These are phyloP conservation scores for Cercospora sp. DNA, from an alignment of 2,329 filamentous ascomycete species.

Conservation along the genomic window DNA sequence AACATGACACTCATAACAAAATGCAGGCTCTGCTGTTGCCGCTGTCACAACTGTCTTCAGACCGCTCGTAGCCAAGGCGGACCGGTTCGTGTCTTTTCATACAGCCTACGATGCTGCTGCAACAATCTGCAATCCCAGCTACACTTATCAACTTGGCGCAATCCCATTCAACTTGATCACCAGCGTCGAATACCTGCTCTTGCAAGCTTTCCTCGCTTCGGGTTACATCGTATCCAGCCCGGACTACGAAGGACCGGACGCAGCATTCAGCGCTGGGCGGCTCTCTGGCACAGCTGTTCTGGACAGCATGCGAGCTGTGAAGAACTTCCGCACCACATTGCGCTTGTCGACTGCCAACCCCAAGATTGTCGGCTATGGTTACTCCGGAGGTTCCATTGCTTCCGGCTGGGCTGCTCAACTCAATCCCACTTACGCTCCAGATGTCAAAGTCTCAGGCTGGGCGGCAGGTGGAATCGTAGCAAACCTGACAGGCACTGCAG, in stretches of 20 bases:
- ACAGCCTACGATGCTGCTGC: constrained; percentile 40
- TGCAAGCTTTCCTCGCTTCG: constrained; percentile 26
- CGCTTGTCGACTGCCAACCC: constrained; percentile 26
- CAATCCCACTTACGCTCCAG: constrained; percentile 54
- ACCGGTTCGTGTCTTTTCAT: constrained; percentile 35
- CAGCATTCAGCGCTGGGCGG: constrained; percentile 38
- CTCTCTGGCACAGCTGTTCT: constrained; percentile 46
- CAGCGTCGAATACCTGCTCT: constrained; percentile 25
- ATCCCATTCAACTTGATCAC: constrained; percentile 30
- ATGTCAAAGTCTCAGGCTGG: constrained; percentile 51
- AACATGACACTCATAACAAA: neutral
- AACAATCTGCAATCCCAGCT: constrained; percentile 44
- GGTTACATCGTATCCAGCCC: constrained; percentile 40
- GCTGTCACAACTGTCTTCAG: constrained; percentile 34
- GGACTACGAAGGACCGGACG: constrained; percentile 45
- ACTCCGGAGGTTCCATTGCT: constrained; percentile 56
- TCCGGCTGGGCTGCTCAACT: constrained; percentile 55
- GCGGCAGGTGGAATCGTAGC: constrained; percentile 53
- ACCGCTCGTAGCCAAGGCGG: constrained; percentile 25
- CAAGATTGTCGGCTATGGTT: constrained; percentile 53
- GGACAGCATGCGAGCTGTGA: constrained; percentile 46
- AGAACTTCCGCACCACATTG: constrained; percentile 34
- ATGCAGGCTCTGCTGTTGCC: constrained; percentile 29
- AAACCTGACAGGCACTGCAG: constrained; percentile 37
- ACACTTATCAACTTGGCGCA: constrained; percentile 34